phyloP scores from a whole-genome alignment of 73 alveolate genomes.

The Halteria grandinella region DNA sequence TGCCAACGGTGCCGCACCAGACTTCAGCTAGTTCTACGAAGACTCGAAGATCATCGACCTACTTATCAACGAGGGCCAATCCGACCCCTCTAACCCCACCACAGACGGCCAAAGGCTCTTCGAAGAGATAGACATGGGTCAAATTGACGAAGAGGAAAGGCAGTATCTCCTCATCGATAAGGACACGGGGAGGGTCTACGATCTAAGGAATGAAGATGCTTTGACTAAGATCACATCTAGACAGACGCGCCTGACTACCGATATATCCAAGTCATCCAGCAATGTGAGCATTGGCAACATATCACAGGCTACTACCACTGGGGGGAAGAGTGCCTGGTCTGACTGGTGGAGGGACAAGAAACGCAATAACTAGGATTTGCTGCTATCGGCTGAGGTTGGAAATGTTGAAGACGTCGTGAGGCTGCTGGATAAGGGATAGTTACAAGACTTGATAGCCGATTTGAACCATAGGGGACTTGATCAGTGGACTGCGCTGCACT shows the following conservation, averaged over 20 bases:
- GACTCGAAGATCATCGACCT: conserved; percentile 25
- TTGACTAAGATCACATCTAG: background rate
- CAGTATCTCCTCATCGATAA: conserved; percentile 25
- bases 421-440: conserved; percentile 39
- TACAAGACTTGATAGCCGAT: conserved; percentile 56
- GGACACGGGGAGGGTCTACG: conserved; percentile 50
- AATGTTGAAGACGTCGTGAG: conserved; percentile 18
- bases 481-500: conserved; percentile 85
- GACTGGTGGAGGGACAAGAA: conserved; percentile 65
- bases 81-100: too few species aligned
- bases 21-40: too few species aligned
- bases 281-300: background rate
- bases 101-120: too few species aligned
- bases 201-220: conserved; percentile 26
- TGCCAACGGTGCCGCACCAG: too few species aligned
- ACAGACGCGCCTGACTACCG: conserved; percentile 3
- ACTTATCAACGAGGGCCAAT: conserved; percentile 1
- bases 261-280: background rate
- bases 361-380: background rate
- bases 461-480: conserved; percentile 67
- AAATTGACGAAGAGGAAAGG: conserved; percentile 30
- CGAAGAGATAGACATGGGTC: conserved; percentile 50
- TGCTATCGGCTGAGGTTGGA: conserved; percentile 56
- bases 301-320: background rate
- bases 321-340: conserved; percentile 28